A percentile compares a stretch with the other conserved stretches of the same genome.
These are phyloP conservation scores for Simplicillium sp. DNA, from an alignment of 2,329 filamentous ascomycete species.

Conservation along the genomic window DNA sequence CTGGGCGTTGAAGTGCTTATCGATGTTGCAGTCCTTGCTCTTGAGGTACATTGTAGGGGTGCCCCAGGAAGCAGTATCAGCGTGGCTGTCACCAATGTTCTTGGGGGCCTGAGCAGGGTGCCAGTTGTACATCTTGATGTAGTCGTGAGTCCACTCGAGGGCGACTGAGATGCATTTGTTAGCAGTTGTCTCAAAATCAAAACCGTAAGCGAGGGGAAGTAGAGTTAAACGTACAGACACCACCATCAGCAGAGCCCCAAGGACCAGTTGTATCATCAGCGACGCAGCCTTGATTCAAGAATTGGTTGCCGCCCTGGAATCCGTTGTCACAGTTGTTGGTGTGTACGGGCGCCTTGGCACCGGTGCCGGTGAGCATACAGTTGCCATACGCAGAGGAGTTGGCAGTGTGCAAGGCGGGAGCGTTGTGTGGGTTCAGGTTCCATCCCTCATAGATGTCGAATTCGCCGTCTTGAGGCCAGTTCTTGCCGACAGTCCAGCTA, in stretches of 20 bases:
- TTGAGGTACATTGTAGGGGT: constrained; percentile 53
- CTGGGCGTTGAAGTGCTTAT: constrained; percentile 53
- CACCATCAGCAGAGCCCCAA: constrained; percentile 26
- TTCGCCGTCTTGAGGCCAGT: constrained; percentile 52
- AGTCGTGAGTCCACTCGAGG: constrained; percentile 29
- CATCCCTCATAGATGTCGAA: constrained; percentile 59
- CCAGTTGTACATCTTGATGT: constrained; percentile 33
- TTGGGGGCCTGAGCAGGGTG: constrained; percentile 17
- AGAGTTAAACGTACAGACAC: constrained; percentile 30
- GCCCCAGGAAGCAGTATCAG: constrained; percentile 57
- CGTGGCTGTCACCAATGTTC: constrained; percentile 30
- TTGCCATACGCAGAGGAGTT: constrained; percentile 17
- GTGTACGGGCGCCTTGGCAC: constrained; percentile 19
- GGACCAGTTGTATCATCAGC: constrained; percentile 26
- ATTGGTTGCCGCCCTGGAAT: constrained; percentile 23
- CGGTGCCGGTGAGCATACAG: constrained; percentile 19
- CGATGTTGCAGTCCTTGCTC: constrained; percentile 50
- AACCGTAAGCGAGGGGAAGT: too few relatives aligned
- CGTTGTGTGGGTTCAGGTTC: constrained; percentile 41
- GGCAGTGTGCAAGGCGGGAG: constrained; percentile 47
- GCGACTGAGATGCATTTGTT: constrained; percentile 17
- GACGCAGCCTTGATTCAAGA: constrained; percentile 28
- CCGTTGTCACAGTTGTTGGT: constrained; percentile 32
- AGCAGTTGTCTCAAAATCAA: constrained; percentile 1
- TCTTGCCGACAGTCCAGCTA: constrained; percentile 34